A percentile compares a stretch with the other conserved stretches of the same genome.
These are phyloP conservation scores for Gastrolobium bilobum DNA, from an alignment of 306 rosid species.

Conservation along the genomic window DNA sequence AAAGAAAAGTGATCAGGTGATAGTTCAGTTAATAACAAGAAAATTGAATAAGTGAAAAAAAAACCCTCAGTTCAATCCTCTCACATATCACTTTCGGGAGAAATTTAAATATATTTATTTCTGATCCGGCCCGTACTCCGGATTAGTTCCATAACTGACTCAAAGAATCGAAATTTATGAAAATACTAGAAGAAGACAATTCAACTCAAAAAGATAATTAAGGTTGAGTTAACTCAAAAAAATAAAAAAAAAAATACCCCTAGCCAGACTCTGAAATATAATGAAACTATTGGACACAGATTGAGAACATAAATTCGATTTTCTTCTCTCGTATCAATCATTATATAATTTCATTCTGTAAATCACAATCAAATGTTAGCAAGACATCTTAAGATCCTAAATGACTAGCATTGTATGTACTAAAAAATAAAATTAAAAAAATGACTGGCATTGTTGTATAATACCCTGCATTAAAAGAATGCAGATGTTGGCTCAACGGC, in stretches of 20 bases:
- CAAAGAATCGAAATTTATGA: no score
- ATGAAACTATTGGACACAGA: background rate
- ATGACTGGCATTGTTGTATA: conserved; percentile 37
- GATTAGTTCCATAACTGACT: no score
- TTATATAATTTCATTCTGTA: conserved; percentile 13
- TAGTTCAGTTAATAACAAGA: no score
- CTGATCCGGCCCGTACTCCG: no score
- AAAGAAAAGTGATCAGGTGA: no score
- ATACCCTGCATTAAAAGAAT: conserved; percentile 34
- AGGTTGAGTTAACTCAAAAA: no score
- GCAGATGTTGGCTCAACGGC: conserved; percentile 40
- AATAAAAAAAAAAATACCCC: background rate
- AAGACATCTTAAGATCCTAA: conserved; percentile 32
- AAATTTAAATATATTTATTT: no score
- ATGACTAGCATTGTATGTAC: conserved; percentile 17
- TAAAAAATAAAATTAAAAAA: background rate
- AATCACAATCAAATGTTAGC: conserved; percentile 26
- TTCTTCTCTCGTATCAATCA: conserved; percentile 7
- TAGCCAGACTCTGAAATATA: background rate
- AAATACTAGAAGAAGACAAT: no score
- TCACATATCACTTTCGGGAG: no score
- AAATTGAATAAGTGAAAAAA: no score
- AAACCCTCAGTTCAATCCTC: no score
- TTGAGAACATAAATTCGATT: conserved; percentile 17
- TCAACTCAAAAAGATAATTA: no score